A percentile compares a stretch with the other conserved stretches of the same genome.
Evolutionary conservation across 768 basidiomycete species (phyloP).

Genomic region (Coprinopsis marcescibilis): DNA sequence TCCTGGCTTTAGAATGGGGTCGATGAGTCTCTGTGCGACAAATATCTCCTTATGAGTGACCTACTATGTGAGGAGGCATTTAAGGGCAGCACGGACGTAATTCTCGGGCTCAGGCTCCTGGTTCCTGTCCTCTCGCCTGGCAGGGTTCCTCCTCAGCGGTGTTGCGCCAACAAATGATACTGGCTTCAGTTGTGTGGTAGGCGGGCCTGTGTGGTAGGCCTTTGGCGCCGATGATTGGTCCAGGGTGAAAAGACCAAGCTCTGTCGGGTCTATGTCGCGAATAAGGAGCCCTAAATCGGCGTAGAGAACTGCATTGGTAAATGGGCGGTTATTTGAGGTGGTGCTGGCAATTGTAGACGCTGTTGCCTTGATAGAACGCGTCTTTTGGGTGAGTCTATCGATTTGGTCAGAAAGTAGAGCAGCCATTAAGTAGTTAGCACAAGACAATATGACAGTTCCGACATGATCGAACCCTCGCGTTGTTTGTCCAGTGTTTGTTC

Average conservation of each 20-base stretch:
- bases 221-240: conserved; percentile 19
- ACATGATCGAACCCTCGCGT: conserved; percentile 10
- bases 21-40: not conserved
- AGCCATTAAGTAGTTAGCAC: conserved; percentile 27
- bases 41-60: no score
- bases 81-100: conserved; percentile 69
- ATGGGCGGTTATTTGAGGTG: conserved; percentile 34
- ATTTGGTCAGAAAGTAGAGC: conserved; percentile 59
- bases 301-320: conserved; percentile 60
- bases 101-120: conserved; percentile 63
- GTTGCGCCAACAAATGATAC: conserved; percentile 67
- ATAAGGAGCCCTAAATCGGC: conserved; percentile 68
- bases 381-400: conserved; percentile 53
- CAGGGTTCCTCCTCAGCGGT: conserved; percentile 47
- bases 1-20: conserved; percentile 24
- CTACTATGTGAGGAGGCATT: conserved; percentile 74
- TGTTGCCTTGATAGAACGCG: conserved; percentile 45
- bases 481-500: conserved; percentile 7
- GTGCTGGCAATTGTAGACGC: conserved; percentile 25
- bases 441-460: conserved; percentile 1
- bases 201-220: conserved; percentile 26
- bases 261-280: conserved; percentile 72
- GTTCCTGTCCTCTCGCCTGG: conserved; percentile 34
- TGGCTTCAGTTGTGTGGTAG: conserved; percentile 36
- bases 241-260: conserved; percentile 72